Evolutionary conservation across 1,284 basidiomycete species (phyloP).

Genomic region (Boletus holoroseus): DNA sequence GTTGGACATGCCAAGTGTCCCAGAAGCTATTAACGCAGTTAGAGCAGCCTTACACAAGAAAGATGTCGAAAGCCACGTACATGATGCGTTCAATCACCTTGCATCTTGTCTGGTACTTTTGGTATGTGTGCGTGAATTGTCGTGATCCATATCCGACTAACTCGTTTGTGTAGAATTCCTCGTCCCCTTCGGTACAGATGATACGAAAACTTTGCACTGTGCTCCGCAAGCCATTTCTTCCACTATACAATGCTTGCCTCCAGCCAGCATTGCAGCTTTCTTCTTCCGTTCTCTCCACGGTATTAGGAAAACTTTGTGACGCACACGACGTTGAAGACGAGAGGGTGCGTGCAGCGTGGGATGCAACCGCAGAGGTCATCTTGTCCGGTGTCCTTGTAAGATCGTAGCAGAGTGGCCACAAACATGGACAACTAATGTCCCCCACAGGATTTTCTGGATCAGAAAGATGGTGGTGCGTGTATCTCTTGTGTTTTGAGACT

Average conservation of each 20-base stretch:
- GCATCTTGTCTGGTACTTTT: conserved; percentile 32
- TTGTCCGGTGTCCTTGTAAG: conserved; percentile 43
- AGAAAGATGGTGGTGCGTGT: conserved; percentile 20
- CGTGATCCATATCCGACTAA: not conserved
- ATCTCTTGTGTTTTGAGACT: not conserved
- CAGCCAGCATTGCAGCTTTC: conserved; percentile 33
- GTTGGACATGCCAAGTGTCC: conserved; percentile 22
- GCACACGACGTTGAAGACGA: conserved; percentile 14
- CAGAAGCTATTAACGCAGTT: conserved; percentile 23
- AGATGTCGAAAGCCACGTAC: conserved; percentile 16
- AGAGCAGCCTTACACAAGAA: conserved; percentile 18
- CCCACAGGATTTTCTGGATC: conserved; percentile 31
- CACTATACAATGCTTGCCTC: conserved; percentile 35
- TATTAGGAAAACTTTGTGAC: conserved; percentile 32
- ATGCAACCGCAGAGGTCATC: conserved; percentile 34
- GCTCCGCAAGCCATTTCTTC: conserved; percentile 35
- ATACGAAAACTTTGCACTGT: conserved; percentile 30
- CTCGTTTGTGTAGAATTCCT: conserved; percentile 29
- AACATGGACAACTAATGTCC: conserved; percentile 10
- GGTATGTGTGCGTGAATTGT: conserved; percentile 21
- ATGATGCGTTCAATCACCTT: conserved; percentile 27
- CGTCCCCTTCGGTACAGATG: conserved; percentile 29
- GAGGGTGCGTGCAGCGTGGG: conserved; percentile 32
- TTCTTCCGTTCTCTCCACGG: conserved; percentile 31
- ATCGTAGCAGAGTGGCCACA: not conserved